Base-by-base conservation (phyloP, 2,329 filamentous ascomycete genomes). In the Diatrype stigma region DNA sequence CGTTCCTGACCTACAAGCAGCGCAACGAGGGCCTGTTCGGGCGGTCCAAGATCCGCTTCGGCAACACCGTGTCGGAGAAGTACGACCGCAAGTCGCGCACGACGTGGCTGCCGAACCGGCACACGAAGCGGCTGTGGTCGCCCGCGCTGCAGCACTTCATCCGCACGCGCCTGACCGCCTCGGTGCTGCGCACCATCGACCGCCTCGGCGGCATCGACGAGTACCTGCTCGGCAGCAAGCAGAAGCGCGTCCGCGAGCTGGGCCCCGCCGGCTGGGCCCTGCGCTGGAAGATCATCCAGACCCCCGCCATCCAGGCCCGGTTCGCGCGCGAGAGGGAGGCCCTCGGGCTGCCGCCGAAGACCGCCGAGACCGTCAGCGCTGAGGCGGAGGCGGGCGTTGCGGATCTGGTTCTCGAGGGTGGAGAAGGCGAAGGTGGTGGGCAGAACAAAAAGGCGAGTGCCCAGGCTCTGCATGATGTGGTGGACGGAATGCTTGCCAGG, bases 181-280 rank as follows among this genome's bases (percentile, higher is more conserved):
- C 82, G 51, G 87, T 90, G 23, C 76, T 87, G 60, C 78, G 82
- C 65, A 86, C 84, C 34, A 89, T 97, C 65, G 85, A 90, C 66
- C 93, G 91, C 67, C 84, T 87, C 55, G 93, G 93, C 53, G 91
- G 94, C 7, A 77, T 99, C 57, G 94, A 99, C 70, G 85, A 91
- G 64, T 99, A 99, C 73, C 76, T 99, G 44, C 77, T 96, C 40
- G 91, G 90, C 59, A 81, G 84, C 67, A 94, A 90, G 72, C 76
- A 86, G 16, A 80, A 78, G 38, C 81, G 94, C 56, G 79, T 97
- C 65, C 89, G 86, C 74, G 90, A 96, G 70, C 76, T 99, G 51
- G 94, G 94, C 5, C 84, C 93, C 48, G 87, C 87, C 58, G 94
- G 94, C 6, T 99, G 94, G 94, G 83, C 86, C 61, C 73, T 99